phyloP scores from a whole-genome alignment of 202 grass and related monocot genomes.

The Panicum virgatum region DNA sequence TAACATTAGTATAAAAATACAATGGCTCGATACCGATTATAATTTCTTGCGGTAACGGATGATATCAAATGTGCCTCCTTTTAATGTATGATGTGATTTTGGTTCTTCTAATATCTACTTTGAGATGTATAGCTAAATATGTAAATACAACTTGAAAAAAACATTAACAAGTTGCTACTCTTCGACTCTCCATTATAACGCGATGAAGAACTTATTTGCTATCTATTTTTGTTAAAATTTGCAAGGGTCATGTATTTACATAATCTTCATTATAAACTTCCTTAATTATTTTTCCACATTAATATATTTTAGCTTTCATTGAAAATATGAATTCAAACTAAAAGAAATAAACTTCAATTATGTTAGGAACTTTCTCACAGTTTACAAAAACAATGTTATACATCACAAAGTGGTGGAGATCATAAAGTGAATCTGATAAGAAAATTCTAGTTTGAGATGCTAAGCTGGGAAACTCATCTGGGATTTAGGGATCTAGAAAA shows the following conservation, averaged over 20 bases:
- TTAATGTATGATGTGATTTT: neutral
- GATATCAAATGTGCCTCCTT: neutral
- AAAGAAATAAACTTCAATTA: neutral
- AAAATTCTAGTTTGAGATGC: neutral
- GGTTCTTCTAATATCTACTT: neutral
- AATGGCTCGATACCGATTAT: accelerated
- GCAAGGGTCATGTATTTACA: too few relatives aligned
- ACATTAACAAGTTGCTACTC: neutral
- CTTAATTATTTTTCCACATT: neutral
- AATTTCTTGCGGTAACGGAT: neutral
- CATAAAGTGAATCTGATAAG: neutral
- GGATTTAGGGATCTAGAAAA: neutral
- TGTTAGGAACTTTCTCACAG: neutral
- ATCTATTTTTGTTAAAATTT: too few relatives aligned
- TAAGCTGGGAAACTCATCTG: neutral
- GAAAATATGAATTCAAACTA: neutral
- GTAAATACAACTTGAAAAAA: neutral
- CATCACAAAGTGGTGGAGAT: accelerated
- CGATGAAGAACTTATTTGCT: neutral
- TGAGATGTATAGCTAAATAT: too few relatives aligned
- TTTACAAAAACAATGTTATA: neutral
- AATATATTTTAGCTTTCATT: neutral
- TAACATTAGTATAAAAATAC: neutral
- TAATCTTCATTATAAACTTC: neutral
- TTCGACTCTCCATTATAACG: too few relatives aligned